phyloP scores from a whole-genome alignment of 768 basidiomycete species.

The Amanita subjunquillea region DNA sequence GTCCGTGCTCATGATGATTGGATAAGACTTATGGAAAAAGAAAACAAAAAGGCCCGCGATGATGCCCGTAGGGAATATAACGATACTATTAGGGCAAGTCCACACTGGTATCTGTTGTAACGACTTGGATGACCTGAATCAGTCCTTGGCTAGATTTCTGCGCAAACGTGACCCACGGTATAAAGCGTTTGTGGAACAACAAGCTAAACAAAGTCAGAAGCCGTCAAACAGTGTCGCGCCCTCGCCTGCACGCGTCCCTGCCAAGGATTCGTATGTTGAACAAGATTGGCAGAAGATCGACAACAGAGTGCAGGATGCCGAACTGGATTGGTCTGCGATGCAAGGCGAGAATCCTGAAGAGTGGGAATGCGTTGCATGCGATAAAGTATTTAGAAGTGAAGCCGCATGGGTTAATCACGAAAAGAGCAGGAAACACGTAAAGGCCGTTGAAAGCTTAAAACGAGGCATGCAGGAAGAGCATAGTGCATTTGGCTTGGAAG shows the following conservation, averaged over 20 bases:
- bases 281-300: slow-evolving; percentile 85
- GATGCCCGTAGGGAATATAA: slow-evolving; percentile 87
- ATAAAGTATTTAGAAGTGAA: slow-evolving; percentile 82
- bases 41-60: slow-evolving; percentile 88
- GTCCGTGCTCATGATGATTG: not conserved
- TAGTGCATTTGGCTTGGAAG: slow-evolving; percentile 47
- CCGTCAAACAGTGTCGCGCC: slow-evolving; percentile 20
- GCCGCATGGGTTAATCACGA: slow-evolving; percentile 97
- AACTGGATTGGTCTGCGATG: slow-evolving; percentile 66
- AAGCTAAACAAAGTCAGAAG: slow-evolving; percentile 22
- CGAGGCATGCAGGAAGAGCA: slow-evolving; percentile 72
- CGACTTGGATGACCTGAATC: not conserved
- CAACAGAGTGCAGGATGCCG: slow-evolving; percentile 32
- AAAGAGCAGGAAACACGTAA: slow-evolving; percentile 87
- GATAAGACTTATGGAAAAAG: slow-evolving; percentile 81
- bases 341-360: slow-evolving; percentile 68
- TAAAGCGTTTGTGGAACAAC: slow-evolving; percentile 50
- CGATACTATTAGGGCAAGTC: slow-evolving; percentile 72
- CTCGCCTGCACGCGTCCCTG: slow-evolving; percentile 17
- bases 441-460: slow-evolving; percentile 72
- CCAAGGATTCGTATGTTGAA: slow-evolving; percentile 49
- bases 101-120: not conserved
- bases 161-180: slow-evolving; percentile 88
- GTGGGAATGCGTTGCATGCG: slow-evolving; percentile 94
- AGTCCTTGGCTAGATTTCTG: slow-evolving; percentile 70